phyloP scores from a whole-genome alignment of 2,329 filamentous ascomycete species.

The Sphaerostilbella broomeana region DNA sequence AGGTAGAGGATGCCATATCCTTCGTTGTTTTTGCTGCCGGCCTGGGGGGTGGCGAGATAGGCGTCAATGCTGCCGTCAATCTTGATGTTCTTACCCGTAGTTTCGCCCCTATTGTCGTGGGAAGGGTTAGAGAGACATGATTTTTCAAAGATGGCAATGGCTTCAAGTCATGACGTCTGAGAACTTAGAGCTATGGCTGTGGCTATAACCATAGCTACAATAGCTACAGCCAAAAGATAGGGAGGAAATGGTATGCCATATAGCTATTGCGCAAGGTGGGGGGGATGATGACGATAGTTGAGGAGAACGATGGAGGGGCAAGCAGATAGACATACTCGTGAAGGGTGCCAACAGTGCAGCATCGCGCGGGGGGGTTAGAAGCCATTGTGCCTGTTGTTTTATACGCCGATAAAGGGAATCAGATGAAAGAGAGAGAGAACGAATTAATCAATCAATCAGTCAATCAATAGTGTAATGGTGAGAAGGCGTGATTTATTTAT shows the following conservation, averaged over 20 bases:
- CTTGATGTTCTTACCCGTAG: constrained; percentile 10
- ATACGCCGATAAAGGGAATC: no score
- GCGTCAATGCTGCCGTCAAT: constrained; percentile 17
- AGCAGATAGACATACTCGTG: constrained; percentile 47
- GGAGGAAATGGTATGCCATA: no score
- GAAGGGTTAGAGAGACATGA: background rate
- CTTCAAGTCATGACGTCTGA: background rate
- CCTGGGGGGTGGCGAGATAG: constrained; percentile 16
- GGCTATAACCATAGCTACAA: no score
- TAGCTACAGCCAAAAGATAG: no score
- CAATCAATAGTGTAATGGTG: no score
- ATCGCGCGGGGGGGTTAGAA: constrained; percentile 44
- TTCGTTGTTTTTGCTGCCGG: constrained; percentile 6
- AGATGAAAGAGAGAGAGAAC: no score
- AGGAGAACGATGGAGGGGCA: no score
- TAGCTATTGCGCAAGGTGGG: no score
- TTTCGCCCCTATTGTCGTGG: constrained; percentile 5
- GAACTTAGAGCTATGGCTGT: no score
- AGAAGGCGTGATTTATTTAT: no score
- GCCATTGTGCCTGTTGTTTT: constrained; percentile 36
- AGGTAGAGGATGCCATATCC: constrained; percentile 13
- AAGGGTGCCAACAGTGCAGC: constrained; percentile 47
- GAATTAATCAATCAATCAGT: no score
- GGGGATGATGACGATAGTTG: no score
- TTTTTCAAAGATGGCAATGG: background rate